Evolutionary conservation across 345 rosid species (phyloP).

Genomic region (Gossypium stocksii): DNA sequence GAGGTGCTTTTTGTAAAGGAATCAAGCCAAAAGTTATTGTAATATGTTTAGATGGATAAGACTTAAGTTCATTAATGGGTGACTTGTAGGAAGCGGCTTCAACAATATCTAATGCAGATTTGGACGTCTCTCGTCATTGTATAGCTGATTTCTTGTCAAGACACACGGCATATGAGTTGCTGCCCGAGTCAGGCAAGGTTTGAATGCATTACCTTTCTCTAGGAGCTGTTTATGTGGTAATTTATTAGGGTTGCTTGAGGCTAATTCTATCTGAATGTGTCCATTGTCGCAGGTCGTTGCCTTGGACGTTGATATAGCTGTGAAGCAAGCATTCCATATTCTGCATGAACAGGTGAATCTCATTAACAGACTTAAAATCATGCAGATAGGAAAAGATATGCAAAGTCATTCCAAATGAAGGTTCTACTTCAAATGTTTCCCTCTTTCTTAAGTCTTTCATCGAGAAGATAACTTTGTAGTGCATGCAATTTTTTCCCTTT

Average conservation of each 20-base stretch:
- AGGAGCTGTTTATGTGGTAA: constrained; percentile 18
- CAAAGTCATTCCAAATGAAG: neutral
- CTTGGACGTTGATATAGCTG: constrained; percentile 86
- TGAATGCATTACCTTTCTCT: constrained; percentile 41
- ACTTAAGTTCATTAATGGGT: neutral
- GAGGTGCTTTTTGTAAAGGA: neutral
- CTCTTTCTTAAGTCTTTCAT: neutral
- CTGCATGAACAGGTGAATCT: constrained; percentile 83
- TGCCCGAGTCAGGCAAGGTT: constrained; percentile 99
- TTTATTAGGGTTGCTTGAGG: neutral
- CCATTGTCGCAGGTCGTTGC: constrained; percentile 62
- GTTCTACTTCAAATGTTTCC: neutral
- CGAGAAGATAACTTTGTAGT: neutral
- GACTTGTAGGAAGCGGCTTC: constrained; percentile 26
- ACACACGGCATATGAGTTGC: constrained; percentile 85
- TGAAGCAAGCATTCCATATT: constrained; percentile 97
- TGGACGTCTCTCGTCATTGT: constrained; percentile 63
- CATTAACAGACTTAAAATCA: constrained; percentile 4
- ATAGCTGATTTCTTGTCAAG: constrained; percentile 64
- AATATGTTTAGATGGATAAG: neutral
- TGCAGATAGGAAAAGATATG: neutral
- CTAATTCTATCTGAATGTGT: constrained; percentile 10
- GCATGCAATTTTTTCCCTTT: neutral
- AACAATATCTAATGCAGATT: constrained; percentile 57
- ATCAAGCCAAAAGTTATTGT: neutral